phyloP scores from a whole-genome alignment of 2,329 filamentous ascomycete species.

The Exophiala oligosperma region DNA sequence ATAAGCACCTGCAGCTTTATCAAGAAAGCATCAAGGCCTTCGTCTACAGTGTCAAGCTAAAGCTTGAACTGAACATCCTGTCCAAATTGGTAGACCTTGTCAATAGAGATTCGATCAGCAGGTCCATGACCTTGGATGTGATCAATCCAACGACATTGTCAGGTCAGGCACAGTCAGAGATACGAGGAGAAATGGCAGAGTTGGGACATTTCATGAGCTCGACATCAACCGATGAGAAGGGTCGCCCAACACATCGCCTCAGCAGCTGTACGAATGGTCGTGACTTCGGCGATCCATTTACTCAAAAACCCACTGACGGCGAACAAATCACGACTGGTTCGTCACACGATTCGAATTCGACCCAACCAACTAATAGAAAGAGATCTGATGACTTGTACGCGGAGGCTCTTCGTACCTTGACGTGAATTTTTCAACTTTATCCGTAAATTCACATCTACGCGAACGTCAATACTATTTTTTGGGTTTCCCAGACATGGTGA shows the following conservation, averaged over 20 bases:
- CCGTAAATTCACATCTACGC: too few relatives aligned
- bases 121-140: slow-evolving; percentile 15
- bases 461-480: too few relatives aligned
- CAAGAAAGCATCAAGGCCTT: slow-evolving; percentile 49
- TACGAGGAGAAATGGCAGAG: background rate
- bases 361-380: slow-evolving; percentile 1
- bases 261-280: background rate
- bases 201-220: background rate
- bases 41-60: slow-evolving; percentile 50
- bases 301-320: background rate
- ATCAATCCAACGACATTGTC: slow-evolving; percentile 9
- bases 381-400: slow-evolving; percentile 16
- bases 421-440: slow-evolving; percentile 49
- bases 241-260: background rate
- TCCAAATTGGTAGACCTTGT: slow-evolving; percentile 44
- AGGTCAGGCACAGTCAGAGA: slow-evolving; percentile 7
- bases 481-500: too few relatives aligned
- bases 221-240: background rate
- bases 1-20: slow-evolving; percentile 45
- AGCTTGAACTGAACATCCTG: slow-evolving; percentile 51
- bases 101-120: slow-evolving; percentile 21
- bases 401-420: slow-evolving; percentile 57
- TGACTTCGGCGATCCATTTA: too few relatives aligned
- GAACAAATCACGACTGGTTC: background rate
- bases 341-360: slow-evolving; percentile 1